These are phyloP conservation scores for Aaosphaeria arxii DNA, from an alignment of 2,329 filamentous ascomycete species.

Conservation along the genomic window DNA sequence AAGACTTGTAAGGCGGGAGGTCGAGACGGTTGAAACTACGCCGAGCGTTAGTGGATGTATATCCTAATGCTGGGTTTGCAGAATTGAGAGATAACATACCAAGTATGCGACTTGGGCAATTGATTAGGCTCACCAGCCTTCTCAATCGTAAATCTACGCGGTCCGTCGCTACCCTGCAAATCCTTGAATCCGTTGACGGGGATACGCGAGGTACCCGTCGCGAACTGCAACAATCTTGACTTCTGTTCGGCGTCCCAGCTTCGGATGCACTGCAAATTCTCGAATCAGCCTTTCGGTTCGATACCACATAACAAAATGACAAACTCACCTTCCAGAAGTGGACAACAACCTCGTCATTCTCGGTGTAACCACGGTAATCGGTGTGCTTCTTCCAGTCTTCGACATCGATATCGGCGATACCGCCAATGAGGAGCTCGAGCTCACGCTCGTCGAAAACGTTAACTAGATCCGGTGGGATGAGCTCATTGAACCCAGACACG, in stretches of 20 bases:
- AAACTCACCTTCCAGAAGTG: constrained; percentile 85
- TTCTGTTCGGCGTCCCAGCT: constrained; percentile 99
- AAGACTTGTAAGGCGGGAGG: constrained; percentile 85
- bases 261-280: constrained; percentile 63
- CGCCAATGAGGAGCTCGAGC: constrained; percentile 91
- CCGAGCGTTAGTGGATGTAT: constrained; percentile 13
- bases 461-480: constrained; percentile 93
- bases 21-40: constrained; percentile 93
- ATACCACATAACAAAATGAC: not conserved
- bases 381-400: constrained; percentile 99
- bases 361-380: constrained; percentile 97
- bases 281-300: not conserved
- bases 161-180: constrained; percentile 93
- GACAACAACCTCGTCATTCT: constrained; percentile 94
- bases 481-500: constrained; percentile 94
- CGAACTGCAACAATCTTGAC: constrained; percentile 91
- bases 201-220: constrained; percentile 94
- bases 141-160: constrained; percentile 94
- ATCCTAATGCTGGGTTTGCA: constrained; percentile 6
- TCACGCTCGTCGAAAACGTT: constrained; percentile 99
- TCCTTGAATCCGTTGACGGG: constrained; percentile 99
- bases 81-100: constrained; percentile 57
- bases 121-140: constrained; percentile 91
- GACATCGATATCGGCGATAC: constrained; percentile 99
- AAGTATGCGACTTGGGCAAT: constrained; percentile 95